phyloP scores from a whole-genome alignment of 768 basidiomycete species.

The Calvatia gigantea region DNA sequence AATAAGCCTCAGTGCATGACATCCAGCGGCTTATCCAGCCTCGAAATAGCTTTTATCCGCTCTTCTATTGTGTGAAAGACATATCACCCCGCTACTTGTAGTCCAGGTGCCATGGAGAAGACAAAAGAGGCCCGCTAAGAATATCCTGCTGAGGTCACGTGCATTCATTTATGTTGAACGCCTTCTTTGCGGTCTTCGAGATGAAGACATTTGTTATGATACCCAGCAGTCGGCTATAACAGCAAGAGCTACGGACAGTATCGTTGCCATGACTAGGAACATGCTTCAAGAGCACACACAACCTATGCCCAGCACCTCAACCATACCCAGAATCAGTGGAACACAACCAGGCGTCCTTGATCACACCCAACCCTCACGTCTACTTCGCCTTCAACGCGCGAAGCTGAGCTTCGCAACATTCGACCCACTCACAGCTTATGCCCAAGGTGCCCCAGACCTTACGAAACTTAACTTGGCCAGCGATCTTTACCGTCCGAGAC shows the following conservation, averaged over 20 bases:
- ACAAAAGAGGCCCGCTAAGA: too few relatives aligned
- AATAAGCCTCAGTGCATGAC: too few relatives aligned
- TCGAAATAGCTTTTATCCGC: too few relatives aligned
- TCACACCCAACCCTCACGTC: constrained; percentile 52
- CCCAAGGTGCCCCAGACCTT: constrained; percentile 30
- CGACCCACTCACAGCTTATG: constrained; percentile 62
- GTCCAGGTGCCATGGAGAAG: too few relatives aligned
- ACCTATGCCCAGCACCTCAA: constrained; percentile 22
- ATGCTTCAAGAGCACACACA: not conserved
- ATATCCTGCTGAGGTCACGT: not conserved
- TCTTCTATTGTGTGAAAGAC: too few relatives aligned
- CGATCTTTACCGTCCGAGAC: constrained; percentile 56
- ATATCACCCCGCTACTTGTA: too few relatives aligned
- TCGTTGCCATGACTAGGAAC: not conserved
- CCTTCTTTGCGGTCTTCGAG: not conserved
- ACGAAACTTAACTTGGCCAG: constrained; percentile 41
- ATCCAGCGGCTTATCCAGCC: too few relatives aligned
- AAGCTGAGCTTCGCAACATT: constrained; percentile 72
- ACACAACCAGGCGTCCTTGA: constrained; percentile 64
- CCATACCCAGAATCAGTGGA: constrained; percentile 33
- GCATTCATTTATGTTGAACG: not conserved
- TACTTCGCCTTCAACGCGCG: constrained; percentile 58
- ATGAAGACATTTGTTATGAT: not conserved
- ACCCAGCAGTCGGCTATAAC: not conserved
- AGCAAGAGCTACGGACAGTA: not conserved